Conservation (phyloP, 805 yeast species). For the Schwanniomyces yamadae region DNA sequence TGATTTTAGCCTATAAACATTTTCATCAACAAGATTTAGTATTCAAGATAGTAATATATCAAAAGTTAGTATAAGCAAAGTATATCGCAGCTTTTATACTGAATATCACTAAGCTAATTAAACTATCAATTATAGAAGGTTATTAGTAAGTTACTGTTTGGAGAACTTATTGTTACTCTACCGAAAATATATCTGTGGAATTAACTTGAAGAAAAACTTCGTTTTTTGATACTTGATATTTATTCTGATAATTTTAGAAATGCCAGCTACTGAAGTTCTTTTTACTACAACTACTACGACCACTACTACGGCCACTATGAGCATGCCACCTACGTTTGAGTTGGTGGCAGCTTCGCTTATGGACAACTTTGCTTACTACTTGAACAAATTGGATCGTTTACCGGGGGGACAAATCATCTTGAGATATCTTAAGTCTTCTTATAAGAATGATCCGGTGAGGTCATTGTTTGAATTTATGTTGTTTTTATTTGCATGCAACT, state of each 20-base stretch:
- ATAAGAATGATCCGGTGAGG: slow-evolving; percentile 91
- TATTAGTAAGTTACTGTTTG: too few relatives aligned
- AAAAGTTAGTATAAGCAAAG: too few relatives aligned
- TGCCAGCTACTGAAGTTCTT: slow-evolving; percentile 8
- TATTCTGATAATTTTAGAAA: too few relatives aligned
- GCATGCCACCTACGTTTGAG: slow-evolving; percentile 39
- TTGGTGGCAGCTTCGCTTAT: slow-evolving; percentile 31
- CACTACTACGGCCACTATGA: slow-evolving; percentile 25
- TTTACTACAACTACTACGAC: slow-evolving; percentile 24
- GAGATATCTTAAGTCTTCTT: slow-evolving; percentile 78
- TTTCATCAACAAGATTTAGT: neutral
- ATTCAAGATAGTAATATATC: too few relatives aligned
- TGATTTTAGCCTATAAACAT: neutral
- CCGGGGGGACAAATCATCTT: slow-evolving; percentile 63
- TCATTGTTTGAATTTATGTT: slow-evolving; percentile 77
- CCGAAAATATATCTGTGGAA: too few relatives aligned
- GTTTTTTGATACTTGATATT: too few relatives aligned
- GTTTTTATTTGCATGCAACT: slow-evolving; percentile 77
- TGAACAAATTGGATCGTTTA: slow-evolving; percentile 33
- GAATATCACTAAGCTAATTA: too few relatives aligned
- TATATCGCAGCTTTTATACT: too few relatives aligned
- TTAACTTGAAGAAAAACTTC: too few relatives aligned
- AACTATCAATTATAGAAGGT: too few relatives aligned
- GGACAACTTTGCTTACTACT: slow-evolving; percentile 33
- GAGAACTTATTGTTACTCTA: too few relatives aligned